Evolutionary conservation across 768 basidiomycete species (phyloP), one percentile per base, ranked within the genome.

Genomic region (Boletus huronensis): DNA sequence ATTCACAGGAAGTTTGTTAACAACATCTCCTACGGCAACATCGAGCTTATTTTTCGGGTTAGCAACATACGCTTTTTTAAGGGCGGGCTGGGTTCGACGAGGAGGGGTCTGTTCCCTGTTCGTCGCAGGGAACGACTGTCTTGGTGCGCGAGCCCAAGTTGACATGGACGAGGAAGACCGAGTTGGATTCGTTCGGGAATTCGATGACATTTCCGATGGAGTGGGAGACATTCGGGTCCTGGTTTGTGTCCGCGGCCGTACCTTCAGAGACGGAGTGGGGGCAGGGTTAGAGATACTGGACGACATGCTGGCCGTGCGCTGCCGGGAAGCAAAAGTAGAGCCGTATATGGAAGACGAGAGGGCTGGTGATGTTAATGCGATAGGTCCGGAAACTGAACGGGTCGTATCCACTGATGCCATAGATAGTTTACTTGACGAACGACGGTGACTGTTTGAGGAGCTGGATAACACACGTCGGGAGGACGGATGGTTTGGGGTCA

Each of bases 1-100:
- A 52, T 86, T 83, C 25, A 93, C 86, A 17, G 88, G 85, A 19
- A 98, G 81, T 59, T 84, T 84, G 72, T 97, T 97, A 59, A 98
- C 83, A 47, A 98, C 89, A 61, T 89, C 86, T 19, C 93, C 94
- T 46, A 98, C 91, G 7, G 93, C 93, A 36, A 96, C 83, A 65
- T 98, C 94, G 6, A 98, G 79, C 66, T 92, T 91, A 73, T 82
- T 93, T 72, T 90, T 86, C n/a, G 91, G 88, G 68, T 97, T 85
- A 3, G 95, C 82, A 39, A 93, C 75, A 59, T 97, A 98, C 14
- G 82, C 79, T 67, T 85, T 90, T 68, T 82, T 79, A 17, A 75
- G 69, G 9, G 71, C 65, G 6, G 65, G 52, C 19, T 69, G 60
- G 16, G 66, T 58, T 58, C 73, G 80, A 47, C 74, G 75, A 32